A percentile compares a stretch with the other conserved stretches of the same genome.
phyloP scores from a whole-genome alignment of 2,329 filamentous ascomycete species.

The Fusarium bactridioides region DNA sequence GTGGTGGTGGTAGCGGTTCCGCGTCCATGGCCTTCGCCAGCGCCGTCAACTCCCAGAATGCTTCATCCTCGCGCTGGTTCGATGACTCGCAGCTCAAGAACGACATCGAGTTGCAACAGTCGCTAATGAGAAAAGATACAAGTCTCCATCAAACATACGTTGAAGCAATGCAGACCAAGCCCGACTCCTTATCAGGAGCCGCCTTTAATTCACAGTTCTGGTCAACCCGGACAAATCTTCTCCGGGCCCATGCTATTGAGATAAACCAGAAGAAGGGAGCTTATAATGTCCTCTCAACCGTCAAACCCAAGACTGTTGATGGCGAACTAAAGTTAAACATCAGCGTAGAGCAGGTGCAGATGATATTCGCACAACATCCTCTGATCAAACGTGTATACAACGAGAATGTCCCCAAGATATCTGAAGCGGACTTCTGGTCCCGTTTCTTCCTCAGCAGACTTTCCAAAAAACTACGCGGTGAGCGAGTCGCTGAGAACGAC shows the following conservation, averaged over 20 bases:
- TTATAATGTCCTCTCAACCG: conserved; percentile 91
- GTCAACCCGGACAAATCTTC: conserved; percentile 84
- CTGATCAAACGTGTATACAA: conserved; percentile 91
- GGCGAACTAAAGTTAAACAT: conserved; percentile 79
- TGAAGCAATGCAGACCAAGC: conserved; percentile 83
- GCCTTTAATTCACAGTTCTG: conserved; percentile 95
- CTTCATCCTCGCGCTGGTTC: conserved; percentile 72
- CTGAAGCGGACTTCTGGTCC: conserved; percentile 87
- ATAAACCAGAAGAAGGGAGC: conserved; percentile 84
- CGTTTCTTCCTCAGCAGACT: conserved; percentile 91
- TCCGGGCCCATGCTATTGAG: conserved; percentile 92
- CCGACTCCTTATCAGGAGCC: conserved; percentile 79
- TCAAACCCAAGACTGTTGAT: conserved; percentile 70
- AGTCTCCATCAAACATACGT: conserved; percentile 84
- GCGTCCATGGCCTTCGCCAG: conserved; percentile 81
- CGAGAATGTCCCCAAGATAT: conserved; percentile 85
- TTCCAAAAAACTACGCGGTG: conserved; percentile 90
- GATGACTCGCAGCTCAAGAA: conserved; percentile 80
- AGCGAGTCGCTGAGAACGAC: conserved; percentile 82
- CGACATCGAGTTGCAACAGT: conserved; percentile 86
- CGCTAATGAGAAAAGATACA: conserved; percentile 82
- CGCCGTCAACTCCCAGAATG: conserved; percentile 63
- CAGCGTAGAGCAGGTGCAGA: conserved; percentile 88
- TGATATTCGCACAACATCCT: conserved; percentile 93
- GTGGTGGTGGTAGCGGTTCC: conserved; percentile 57